These are phyloP conservation scores for Oemleria cerasiformis DNA, from an alignment of 306 rosid genomes.

Conservation along the genomic window DNA sequence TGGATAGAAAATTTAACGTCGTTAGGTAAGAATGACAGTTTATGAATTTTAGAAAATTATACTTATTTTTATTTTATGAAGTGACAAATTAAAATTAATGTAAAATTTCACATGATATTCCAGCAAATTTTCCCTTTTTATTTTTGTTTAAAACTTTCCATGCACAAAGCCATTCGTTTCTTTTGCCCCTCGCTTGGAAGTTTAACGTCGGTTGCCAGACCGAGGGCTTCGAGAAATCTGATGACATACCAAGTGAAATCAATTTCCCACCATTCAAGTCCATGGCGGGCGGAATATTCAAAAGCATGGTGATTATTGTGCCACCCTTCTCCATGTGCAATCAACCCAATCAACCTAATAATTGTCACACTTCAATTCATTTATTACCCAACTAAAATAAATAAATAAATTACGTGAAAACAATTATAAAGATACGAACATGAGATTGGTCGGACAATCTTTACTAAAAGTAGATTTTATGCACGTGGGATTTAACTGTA, in stretches of 20 bases:
- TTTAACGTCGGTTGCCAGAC: slow-evolving; percentile 75
- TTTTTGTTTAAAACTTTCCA: neutral
- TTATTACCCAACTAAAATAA: neutral
- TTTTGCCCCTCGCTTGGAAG: slow-evolving; percentile 55
- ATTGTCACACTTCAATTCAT: neutral
- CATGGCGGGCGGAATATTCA: slow-evolving; percentile 80
- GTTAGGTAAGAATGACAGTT: too few species aligned
- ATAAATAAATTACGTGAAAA: neutral
- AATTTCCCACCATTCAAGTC: slow-evolving; percentile 89
- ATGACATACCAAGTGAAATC: slow-evolving; percentile 84
- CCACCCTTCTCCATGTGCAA: slow-evolving; percentile 94
- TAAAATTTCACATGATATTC: neutral
- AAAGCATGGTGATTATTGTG: slow-evolving; percentile 94
- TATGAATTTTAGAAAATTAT: neutral
- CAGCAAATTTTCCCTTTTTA: neutral
- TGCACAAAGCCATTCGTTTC: slow-evolving; percentile 36
- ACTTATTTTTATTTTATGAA: too few species aligned
- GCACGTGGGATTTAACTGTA: neutral
- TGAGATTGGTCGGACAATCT: too few species aligned
- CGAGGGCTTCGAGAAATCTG: slow-evolving; percentile 57
- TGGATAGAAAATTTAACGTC: too few species aligned
- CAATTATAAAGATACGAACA: too few species aligned
- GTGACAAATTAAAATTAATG: too few species aligned
- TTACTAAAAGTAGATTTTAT: too few species aligned
- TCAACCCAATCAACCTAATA: slow-evolving; percentile 61